Base-by-base conservation (phyloP, 2,329 filamentous ascomycete genomes). In the Colletotrichum ledebouriae region DNA sequence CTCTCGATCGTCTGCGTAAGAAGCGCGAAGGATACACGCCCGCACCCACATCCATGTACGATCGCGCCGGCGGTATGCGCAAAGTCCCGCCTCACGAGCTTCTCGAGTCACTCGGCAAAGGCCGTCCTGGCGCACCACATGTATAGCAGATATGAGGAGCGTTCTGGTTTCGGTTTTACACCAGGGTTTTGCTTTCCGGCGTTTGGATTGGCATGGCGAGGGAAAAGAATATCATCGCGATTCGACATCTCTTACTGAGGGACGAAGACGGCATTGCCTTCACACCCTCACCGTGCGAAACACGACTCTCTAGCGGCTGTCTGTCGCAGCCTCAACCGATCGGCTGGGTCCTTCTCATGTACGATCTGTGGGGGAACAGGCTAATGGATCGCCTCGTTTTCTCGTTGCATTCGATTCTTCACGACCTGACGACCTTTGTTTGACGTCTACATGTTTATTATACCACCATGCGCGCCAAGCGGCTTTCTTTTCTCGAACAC, bases 21-120 rank as follows among this genome's bases (percentile, higher is more conserved):
- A 90, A 87, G 82, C 87, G 89, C 56, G 92, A 95, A 76, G 93
- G 94, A 57, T 97, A 97, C 73, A 83, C 89, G 13, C 92, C 90
- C n/a, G 92, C 93, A 41, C 90, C 91, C 4, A 91, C 90, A 17
- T 87, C 84, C 41, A 87, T 87, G 83, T 87, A 85, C 71, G 88
- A 90, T 74, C 83, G 86, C 46, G 84, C 84, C 62, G 87, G 82
- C 70, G 86, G 86, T 59, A 87, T 90, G 71, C 82, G 84, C 72
- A 81, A 87, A 70, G 85, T 91, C 69, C 89, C 89, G 12, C 89
- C 89, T 3, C 83, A 85, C 59, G 86, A 90, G 76, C 82, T 89
- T 42, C 79, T 89, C 7, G 84, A 87, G 73, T 85, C 83, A 17
- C 76, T 89, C 15, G 81, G 82, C 50, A 83, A 83, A 69, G 81